Evolutionary conservation across 2,329 filamentous ascomycete genomes (phyloP).

Genomic region (Venturia carpophila): DNA sequence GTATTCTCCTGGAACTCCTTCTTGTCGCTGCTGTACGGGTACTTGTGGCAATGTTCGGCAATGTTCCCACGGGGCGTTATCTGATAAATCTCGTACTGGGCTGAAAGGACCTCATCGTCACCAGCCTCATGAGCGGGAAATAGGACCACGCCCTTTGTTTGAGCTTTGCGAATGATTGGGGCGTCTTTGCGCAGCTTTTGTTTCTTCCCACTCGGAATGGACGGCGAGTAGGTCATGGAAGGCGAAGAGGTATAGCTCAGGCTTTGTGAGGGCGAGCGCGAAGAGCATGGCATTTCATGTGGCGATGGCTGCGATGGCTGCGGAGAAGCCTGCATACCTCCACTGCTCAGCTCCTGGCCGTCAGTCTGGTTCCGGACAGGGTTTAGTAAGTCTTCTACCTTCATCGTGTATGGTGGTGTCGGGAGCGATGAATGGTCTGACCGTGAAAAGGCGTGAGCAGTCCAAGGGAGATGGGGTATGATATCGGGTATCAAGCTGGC

Average conservation of each 20-base stretch:
- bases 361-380: conserved; percentile 10
- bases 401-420: conserved; percentile 10
- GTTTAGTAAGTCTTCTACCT: conserved; percentile 18
- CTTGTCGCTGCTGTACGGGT: conserved; percentile 92
- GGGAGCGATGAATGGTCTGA: background rate
- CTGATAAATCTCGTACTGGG: conserved; percentile 54
- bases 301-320: conserved; percentile 7
- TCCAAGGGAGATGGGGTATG: conserved; percentile 1
- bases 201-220: conserved; percentile 26
- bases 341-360: conserved; percentile 10
- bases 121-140: conserved; percentile 64
- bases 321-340: background rate
- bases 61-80: conserved; percentile 60
- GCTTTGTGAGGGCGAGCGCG: conserved; percentile 2
- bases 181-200: conserved; percentile 60
- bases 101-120: conserved; percentile 46
- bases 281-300: background rate
- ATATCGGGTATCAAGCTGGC: background rate
- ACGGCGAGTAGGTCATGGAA: conserved; percentile 8
- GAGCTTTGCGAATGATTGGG: conserved; percentile 53
- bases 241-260: conserved; percentile 6
- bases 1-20: conserved; percentile 83
- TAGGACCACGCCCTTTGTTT: conserved; percentile 58
- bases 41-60: conserved; percentile 51
- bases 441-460: background rate